Conservation (phyloP, 2,329 filamentous ascomycete species). For the Metarhizium humberi region DNA sequence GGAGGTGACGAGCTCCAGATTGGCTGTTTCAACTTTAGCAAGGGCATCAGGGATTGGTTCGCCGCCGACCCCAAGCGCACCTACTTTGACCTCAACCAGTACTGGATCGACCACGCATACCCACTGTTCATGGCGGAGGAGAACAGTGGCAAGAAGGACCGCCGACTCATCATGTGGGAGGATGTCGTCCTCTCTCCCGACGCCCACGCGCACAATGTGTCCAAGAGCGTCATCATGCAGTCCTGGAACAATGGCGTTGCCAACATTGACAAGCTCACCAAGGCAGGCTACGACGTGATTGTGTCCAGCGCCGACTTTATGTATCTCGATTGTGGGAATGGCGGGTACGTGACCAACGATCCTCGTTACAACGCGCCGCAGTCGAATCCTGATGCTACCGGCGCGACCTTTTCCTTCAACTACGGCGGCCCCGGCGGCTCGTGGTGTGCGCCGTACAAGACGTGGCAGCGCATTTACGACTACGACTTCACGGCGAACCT, state of each 20-base stretch:
- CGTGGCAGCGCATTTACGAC: conserved; percentile 51
- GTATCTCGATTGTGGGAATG: conserved; percentile 47
- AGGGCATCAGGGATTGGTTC: conserved; percentile 38
- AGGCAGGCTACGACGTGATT: conserved; percentile 41
- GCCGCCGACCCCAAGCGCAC: conserved; percentile 29
- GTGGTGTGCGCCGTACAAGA: conserved; percentile 52
- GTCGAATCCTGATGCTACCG: conserved; percentile 35
- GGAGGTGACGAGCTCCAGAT: conserved; percentile 46
- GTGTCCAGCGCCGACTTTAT: conserved; percentile 47
- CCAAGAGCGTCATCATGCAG: conserved; percentile 43
- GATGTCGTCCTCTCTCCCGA: conserved; percentile 35
- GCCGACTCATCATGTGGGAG: conserved; percentile 49
- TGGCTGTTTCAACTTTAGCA: conserved; percentile 47
- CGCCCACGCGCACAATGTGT: conserved; percentile 34
- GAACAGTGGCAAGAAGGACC: conserved; percentile 24
- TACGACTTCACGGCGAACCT: conserved; percentile 45
- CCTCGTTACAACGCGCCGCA: conserved; percentile 41
- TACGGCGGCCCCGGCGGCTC: conserved; percentile 42
- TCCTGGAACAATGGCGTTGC: conserved; percentile 43
- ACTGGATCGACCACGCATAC: conserved; percentile 42
- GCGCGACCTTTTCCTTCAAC: conserved; percentile 37
- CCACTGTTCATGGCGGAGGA: conserved; percentile 33
- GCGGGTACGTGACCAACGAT: conserved; percentile 46
- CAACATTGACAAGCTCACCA: conserved; percentile 42
- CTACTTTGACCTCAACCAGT: conserved; percentile 42